phyloP scores from a whole-genome alignment of 257 asterid genomes.

The Solanum dulcamara region DNA sequence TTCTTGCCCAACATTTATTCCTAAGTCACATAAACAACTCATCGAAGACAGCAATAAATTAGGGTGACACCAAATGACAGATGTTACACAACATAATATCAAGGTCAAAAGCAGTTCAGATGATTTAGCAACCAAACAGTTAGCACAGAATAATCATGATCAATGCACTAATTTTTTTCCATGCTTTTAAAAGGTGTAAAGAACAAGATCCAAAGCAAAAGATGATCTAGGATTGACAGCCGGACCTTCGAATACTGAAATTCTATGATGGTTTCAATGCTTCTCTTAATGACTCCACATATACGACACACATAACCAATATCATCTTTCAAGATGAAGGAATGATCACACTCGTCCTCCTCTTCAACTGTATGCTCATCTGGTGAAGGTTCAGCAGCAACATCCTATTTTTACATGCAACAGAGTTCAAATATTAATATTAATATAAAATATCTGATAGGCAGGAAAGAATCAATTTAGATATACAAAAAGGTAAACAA shows the following conservation, averaged over 20 bases:
- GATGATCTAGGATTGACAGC: slow-evolving; percentile 4
- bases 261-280: slow-evolving; percentile 81
- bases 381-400: slow-evolving; percentile 28
- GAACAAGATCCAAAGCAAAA: background rate
- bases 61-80: background rate
- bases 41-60: background rate
- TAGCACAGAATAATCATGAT: background rate
- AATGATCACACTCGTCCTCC: slow-evolving; percentile 79
- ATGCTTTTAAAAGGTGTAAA: slow-evolving; percentile 4
- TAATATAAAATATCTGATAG: background rate
- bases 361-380: slow-evolving; percentile 30
- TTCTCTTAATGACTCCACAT: slow-evolving; percentile 80
- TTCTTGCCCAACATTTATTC: background rate
- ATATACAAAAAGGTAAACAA: background rate
- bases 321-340: slow-evolving; percentile 79
- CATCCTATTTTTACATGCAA: slow-evolving; percentile 35
- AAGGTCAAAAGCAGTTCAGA: background rate
- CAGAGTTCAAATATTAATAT: background rate
- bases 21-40: background rate
- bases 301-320: slow-evolving; percentile 92
- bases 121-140: background rate
- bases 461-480: background rate
- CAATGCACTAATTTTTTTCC: background rate
- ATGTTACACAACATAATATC: background rate
- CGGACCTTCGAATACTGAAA: slow-evolving; percentile 79